A percentile compares a stretch with the other conserved stretches of the same genome.
phyloP scores from a whole-genome alignment of 1,284 basidiomycete species.

The Anthracocystis setariae region DNA sequence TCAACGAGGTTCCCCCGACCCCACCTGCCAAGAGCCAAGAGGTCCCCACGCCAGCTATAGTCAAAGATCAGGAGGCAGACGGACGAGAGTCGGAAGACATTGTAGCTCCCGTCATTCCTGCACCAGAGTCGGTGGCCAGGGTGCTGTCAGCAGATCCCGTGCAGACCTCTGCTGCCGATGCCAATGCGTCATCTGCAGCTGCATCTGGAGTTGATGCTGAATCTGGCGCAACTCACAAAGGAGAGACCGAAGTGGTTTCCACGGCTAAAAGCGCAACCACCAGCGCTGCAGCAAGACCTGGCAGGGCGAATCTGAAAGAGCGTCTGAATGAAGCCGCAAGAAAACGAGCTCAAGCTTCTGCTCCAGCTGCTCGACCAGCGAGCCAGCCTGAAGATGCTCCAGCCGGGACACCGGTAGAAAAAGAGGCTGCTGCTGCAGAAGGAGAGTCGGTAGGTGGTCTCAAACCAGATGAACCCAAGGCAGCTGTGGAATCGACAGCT shows the following conservation, averaged over 20 bases:
- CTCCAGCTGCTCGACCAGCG: constrained; percentile 9
- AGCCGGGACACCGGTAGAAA: background rate
- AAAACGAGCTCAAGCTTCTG: constrained; percentile 37
- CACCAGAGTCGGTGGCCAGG: constrained; percentile 21
- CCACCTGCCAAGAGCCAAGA: constrained; percentile 31
- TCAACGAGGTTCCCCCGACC: constrained; percentile 24
- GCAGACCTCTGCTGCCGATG: background rate
- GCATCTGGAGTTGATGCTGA: background rate
- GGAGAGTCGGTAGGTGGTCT: too few relatives aligned
- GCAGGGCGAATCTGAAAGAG: constrained; percentile 51
- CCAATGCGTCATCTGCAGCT: background rate
- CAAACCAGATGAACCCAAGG: too few relatives aligned
- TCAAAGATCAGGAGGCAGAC: constrained; percentile 21
- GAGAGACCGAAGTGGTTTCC: constrained; percentile 23
- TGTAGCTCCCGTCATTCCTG: constrained; percentile 32
- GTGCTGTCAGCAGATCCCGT: constrained; percentile 12
- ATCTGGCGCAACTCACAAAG: too few relatives aligned
- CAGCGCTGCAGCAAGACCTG: constrained; percentile 36
- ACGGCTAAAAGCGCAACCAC: constrained; percentile 25
- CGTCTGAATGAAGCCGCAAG: constrained; percentile 53
- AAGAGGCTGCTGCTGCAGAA: background rate
- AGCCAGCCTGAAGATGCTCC: constrained; percentile 5
- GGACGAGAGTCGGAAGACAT: constrained; percentile 27
- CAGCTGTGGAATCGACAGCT: too few relatives aligned
- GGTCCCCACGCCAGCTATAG: background rate